Conservation (phyloP, 345 rosid species). For the Pistacia atlantica region DNA sequence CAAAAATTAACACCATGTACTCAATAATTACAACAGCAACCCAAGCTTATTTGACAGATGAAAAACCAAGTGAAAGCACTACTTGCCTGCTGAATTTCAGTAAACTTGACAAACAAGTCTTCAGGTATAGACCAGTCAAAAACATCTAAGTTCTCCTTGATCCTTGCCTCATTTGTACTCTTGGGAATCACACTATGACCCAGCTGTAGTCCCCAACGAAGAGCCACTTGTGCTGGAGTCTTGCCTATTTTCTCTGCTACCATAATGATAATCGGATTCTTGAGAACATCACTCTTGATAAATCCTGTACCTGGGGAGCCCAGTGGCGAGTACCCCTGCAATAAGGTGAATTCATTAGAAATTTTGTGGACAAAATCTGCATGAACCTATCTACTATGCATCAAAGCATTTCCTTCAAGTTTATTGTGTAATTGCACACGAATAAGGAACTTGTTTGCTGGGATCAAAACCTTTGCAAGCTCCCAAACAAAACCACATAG, state of each 20-base stretch:
- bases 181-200: conserved; percentile 67
- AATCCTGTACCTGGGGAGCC: conserved; percentile 51
- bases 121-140: conserved; percentile 53
- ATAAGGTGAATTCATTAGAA: conserved; percentile 3
- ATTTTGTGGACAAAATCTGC: background rate
- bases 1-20: background rate
- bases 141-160: conserved; percentile 48
- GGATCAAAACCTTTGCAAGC: background rate
- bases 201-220: conserved; percentile 66
- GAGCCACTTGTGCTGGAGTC: conserved; percentile 61
- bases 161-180: conserved; percentile 51
- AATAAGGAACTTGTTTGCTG: background rate
- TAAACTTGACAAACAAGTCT: conserved; percentile 39
- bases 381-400: background rate
- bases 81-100: conserved; percentile 62
- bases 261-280: conserved; percentile 33
- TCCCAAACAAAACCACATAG: background rate
- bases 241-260: conserved; percentile 59
- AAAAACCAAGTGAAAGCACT: background rate
- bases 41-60: background rate
- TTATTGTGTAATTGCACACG: background rate
- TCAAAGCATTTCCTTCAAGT: background rate
- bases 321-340: conserved; percentile 65
- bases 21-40: background rate
- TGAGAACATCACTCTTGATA: conserved; percentile 42